These are phyloP conservation scores for Pleurotus cornucopiae DNA, from an alignment of 768 basidiomycete genomes.

Conservation along the genomic window DNA sequence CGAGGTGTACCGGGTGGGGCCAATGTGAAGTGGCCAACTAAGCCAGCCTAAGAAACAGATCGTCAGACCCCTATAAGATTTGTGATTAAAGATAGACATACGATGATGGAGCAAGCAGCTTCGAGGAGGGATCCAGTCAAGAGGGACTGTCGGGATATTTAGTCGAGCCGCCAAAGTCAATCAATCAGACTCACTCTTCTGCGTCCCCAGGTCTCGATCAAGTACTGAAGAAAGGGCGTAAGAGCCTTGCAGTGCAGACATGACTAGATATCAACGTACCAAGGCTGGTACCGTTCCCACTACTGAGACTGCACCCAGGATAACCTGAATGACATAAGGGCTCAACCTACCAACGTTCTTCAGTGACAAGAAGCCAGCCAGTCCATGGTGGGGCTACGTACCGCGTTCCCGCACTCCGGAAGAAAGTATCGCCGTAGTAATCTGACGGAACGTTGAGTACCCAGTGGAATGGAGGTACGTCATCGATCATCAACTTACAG, in stretches of 20 bases:
- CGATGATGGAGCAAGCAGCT: slow-evolving; percentile 60
- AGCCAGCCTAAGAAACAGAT: slow-evolving; percentile 43
- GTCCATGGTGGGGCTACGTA: slow-evolving; percentile 21
- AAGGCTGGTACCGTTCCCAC: slow-evolving; percentile 69
- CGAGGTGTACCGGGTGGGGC: slow-evolving; percentile 47
- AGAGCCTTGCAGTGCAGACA: no score
- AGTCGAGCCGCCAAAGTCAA: not conserved
- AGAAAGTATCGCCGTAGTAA: slow-evolving; percentile 80
- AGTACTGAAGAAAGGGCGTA: slow-evolving; percentile 23
- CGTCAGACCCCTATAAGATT: not conserved
- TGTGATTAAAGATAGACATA: slow-evolving; percentile 19
- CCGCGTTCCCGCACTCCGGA: slow-evolving; percentile 67
- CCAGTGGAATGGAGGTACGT: not conserved
- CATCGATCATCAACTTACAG: slow-evolving; percentile 34
- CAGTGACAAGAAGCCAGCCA: not conserved
- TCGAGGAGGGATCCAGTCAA: slow-evolving; percentile 60
- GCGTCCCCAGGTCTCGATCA: slow-evolving; percentile 76
- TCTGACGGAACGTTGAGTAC: slow-evolving; percentile 34
- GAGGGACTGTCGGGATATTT: slow-evolving; percentile 40
- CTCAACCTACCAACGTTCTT: slow-evolving; percentile 34
- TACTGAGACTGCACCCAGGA: slow-evolving; percentile 73
- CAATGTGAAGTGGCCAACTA: slow-evolving; percentile 68
- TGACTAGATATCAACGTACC: slow-evolving; percentile 22
- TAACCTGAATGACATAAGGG: slow-evolving; percentile 72
- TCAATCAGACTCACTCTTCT: slow-evolving; percentile 40